phyloP scores from a whole-genome alignment of 2,329 filamentous ascomycete species.

The Colletotrichum melonis region DNA sequence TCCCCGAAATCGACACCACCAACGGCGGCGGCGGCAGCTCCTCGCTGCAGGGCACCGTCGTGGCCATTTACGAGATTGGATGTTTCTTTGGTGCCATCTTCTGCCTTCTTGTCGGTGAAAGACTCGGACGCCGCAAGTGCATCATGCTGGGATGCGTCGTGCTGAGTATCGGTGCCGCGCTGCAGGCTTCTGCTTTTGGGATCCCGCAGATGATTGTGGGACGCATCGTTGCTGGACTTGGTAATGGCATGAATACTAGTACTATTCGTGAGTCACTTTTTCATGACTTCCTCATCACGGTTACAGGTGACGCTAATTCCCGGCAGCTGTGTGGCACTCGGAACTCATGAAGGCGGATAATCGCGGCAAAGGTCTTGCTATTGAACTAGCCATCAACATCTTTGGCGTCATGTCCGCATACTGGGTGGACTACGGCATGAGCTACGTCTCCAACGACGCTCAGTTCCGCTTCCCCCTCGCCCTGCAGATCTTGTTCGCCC shows the following conservation, averaged over 20 bases:
- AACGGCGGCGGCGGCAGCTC: conserved; percentile 47
- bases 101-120: conserved; percentile 53
- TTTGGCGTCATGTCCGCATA: conserved; percentile 49
- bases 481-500: conserved; percentile 54
- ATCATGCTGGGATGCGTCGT: conserved; percentile 53
- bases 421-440: conserved; percentile 53
- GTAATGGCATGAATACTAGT: conserved; percentile 59
- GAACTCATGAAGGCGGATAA: conserved; percentile 53
- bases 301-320: neutral
- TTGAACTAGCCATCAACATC: conserved; percentile 52
- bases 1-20: conserved; percentile 50
- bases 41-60: conserved; percentile 56
- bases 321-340: conserved; percentile 51
- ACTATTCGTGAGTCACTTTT: conserved; percentile 49
- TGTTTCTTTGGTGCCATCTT: conserved; percentile 59
- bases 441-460: conserved; percentile 46
- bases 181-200: conserved; percentile 55
- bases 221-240: conserved; percentile 56
- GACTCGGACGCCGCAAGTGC: conserved; percentile 53
- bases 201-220: conserved; percentile 56
- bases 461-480: conserved; percentile 59
- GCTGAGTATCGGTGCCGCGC: conserved; percentile 54
- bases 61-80: conserved; percentile 60
- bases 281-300: neutral
- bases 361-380: conserved; percentile 46